Conservation (phyloP, 1,139 yeast species). For the Nakaseomyces bracarensis region DNA sequence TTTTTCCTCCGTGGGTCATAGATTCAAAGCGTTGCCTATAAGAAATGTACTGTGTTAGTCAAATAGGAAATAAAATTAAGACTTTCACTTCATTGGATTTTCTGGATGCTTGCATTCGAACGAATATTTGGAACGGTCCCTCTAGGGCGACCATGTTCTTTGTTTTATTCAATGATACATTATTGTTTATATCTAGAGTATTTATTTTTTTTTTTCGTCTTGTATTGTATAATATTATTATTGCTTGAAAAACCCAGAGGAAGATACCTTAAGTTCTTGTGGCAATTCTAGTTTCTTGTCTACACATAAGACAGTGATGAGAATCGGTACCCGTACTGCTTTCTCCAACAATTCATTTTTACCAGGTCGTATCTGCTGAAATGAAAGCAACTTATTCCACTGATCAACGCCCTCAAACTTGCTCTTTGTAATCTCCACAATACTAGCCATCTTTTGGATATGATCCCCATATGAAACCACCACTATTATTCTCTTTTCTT, state of each 20-base stretch:
- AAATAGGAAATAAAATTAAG: conserved; percentile 12
- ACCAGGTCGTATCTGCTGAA: conserved; percentile 20
- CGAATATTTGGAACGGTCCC: background rate
- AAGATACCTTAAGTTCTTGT: conserved; percentile 9
- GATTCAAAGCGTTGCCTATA: conserved; percentile 72
- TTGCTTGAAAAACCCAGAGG: conserved; percentile 16
- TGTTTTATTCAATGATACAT: conserved; percentile 22
- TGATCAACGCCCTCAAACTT: conserved; percentile 12
- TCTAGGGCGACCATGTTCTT: background rate
- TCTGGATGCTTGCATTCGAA: background rate
- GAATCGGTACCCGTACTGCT: conserved; percentile 22
- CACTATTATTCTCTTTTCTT: background rate
- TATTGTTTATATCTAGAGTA: conserved; percentile 2
- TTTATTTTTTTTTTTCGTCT: no score
- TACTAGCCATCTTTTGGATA: conserved; percentile 24
- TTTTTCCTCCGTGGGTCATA: conserved; percentile 41
- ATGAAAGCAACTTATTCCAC: conserved; percentile 21
- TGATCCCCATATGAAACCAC: conserved; percentile 27
- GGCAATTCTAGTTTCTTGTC: background rate
- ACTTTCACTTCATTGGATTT: conserved; percentile 21
- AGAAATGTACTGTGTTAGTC: conserved; percentile 11
- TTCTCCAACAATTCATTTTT: conserved; percentile 25
- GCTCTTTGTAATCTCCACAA: conserved; percentile 23
- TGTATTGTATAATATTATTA: conserved; percentile 1
- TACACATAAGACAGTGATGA: conserved; percentile 13